Evolutionary conservation across 495 filamentous ascomycete genomes (phyloP).

Genomic region (Aeminium ludgeri): DNA sequence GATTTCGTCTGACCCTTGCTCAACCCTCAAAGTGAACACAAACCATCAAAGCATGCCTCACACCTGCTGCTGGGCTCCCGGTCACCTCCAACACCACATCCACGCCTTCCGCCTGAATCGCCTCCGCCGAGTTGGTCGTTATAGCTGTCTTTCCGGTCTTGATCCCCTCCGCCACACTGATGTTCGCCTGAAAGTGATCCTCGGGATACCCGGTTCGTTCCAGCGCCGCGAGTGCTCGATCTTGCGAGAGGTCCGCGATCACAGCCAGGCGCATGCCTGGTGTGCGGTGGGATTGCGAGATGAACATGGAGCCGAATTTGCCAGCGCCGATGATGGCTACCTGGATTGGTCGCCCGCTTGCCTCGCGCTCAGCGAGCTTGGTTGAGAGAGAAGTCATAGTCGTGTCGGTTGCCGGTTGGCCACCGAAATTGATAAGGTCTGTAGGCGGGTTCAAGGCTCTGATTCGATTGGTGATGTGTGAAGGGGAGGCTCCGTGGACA

Average conservation of each 20-base stretch:
- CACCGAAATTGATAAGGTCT: too few species aligned
- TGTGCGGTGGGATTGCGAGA: constrained; percentile 14
- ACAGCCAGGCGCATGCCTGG: constrained; percentile 14
- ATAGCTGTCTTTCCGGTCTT: constrained; percentile 14
- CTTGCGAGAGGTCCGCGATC: constrained; percentile 13
- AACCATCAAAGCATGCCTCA: constrained; percentile 13
- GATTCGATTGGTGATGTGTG: too few species aligned
- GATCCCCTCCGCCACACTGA: constrained; percentile 13
- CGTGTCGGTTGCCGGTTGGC: too few species aligned
- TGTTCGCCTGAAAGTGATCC: constrained; percentile 7
- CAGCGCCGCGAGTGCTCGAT: constrained; percentile 12
- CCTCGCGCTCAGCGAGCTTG: constrained; percentile 13
- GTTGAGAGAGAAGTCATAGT: constrained; percentile 16
- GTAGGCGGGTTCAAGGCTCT: too few species aligned
- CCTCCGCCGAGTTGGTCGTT: constrained; percentile 10
- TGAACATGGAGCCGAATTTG: constrained; percentile 19
- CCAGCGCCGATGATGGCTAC: constrained; percentile 18
- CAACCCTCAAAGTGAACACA: neutral
- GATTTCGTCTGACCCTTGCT: neutral
- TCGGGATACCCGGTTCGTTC: constrained; percentile 13
- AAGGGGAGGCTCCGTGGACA: too few species aligned
- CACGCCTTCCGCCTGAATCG: constrained; percentile 12
- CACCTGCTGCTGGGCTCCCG: constrained; percentile 15
- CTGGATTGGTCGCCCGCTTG: constrained; percentile 14
- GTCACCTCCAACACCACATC: constrained; percentile 17